Conservation (phyloP, 345 rosid genomes). For the Salix udensis region DNA sequence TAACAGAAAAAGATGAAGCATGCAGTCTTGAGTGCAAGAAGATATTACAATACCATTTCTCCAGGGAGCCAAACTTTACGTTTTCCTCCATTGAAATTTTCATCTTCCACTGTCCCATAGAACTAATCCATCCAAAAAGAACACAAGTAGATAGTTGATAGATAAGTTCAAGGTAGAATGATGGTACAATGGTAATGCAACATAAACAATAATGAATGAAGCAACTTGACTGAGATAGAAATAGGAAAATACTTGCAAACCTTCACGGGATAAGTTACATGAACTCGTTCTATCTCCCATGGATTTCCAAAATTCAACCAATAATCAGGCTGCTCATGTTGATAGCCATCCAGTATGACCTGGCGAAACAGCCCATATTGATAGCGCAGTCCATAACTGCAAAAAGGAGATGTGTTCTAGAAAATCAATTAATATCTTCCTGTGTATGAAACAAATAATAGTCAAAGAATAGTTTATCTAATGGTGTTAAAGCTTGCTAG, state of each 20-base stretch:
- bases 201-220: constrained; percentile 4
- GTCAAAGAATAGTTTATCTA: not conserved
- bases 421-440: not conserved
- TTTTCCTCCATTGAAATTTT: constrained; percentile 27
- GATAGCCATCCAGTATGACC: constrained; percentile 48
- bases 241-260: constrained; percentile 28
- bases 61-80: constrained; percentile 40
- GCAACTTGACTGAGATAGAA: not conserved
- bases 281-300: constrained; percentile 49
- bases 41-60: constrained; percentile 28
- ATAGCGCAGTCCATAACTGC: constrained; percentile 45
- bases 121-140: constrained; percentile 31
- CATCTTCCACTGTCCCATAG: constrained; percentile 41
- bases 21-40: not conserved
- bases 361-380: constrained; percentile 50
- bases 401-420: constrained; percentile 1
- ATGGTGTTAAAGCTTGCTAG: too few species aligned
- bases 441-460: not conserved
- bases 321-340: constrained; percentile 46
- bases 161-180: constrained; percentile 1
- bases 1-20: not conserved
- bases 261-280: constrained; percentile 45
- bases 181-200: not conserved
- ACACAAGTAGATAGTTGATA: not conserved
- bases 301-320: constrained; percentile 55